Percentiles rank a stretch among this genome's conserved stretches.
Conservation (phyloP, 2,329 filamentous ascomycete species). For the Tricladium varicosporioides region DNA sequence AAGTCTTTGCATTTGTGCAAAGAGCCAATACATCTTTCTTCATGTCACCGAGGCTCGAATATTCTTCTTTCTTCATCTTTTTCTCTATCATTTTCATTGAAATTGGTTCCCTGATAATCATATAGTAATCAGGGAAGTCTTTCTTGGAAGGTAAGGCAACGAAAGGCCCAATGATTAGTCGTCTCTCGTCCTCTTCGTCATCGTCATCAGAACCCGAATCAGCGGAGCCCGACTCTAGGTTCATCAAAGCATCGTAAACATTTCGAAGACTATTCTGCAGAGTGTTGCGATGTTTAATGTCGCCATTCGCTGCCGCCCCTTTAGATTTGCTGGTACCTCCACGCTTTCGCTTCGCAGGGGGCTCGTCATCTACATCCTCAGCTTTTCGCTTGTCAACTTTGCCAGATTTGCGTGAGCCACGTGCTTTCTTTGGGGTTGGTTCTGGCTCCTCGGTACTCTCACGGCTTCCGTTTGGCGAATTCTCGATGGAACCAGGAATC, state of each 20-base stretch:
- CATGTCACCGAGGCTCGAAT: constrained; percentile 77
- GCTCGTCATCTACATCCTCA: constrained; percentile 67
- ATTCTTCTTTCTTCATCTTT: constrained; percentile 95
- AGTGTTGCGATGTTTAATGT: constrained; percentile 68
- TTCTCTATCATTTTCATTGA: constrained; percentile 94
- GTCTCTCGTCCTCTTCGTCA: constrained; percentile 57
- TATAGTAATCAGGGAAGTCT: constrained; percentile 92
- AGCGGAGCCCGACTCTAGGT: constrained; percentile 73
- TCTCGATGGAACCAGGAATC: constrained; percentile 45
- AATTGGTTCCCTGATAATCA: constrained; percentile 88
- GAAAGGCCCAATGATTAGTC: constrained; percentile 90
- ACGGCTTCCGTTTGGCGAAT: constrained; percentile 72
- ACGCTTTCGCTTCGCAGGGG: constrained; percentile 75
- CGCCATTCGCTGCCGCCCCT: constrained; percentile 37
- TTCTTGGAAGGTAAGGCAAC: constrained; percentile 86
- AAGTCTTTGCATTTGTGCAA: constrained; percentile 88
- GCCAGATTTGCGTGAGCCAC: constrained; percentile 61
- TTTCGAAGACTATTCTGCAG: constrained; percentile 76
- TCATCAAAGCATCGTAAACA: constrained; percentile 78
- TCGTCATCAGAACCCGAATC: constrained; percentile 46
- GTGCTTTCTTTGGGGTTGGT: constrained; percentile 74
- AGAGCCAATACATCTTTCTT: constrained; percentile 78
- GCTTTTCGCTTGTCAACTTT: constrained; percentile 85
- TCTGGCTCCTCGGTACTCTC: constrained; percentile 75
- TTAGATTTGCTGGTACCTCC: constrained; percentile 71